phyloP scores from a whole-genome alignment of 306 rosid genomes.

The Cicer pinnatifidum region DNA sequence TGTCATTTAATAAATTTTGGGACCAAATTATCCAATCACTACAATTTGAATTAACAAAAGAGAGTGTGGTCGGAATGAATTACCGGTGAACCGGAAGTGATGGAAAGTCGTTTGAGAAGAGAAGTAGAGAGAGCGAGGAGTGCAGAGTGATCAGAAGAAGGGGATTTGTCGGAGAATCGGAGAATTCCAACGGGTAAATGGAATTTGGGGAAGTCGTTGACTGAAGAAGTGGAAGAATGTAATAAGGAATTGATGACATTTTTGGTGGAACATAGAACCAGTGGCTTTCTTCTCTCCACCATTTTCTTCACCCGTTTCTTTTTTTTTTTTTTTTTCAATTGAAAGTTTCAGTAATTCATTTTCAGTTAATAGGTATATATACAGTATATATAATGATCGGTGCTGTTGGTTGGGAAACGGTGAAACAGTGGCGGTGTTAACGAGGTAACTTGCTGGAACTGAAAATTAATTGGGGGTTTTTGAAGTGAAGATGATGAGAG shows the following conservation, averaged over 20 bases:
- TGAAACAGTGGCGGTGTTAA: neutral
- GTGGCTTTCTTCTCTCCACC: slow-evolving; percentile 85
- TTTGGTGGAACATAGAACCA: slow-evolving; percentile 75
- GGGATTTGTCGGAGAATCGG: slow-evolving; percentile 49
- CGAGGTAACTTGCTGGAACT: neutral
- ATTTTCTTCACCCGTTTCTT: slow-evolving; percentile 45
- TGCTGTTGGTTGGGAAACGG: no score
- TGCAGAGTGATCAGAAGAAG: slow-evolving; percentile 68
- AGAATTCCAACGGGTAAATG: slow-evolving; percentile 69
- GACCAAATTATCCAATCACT: neutral
- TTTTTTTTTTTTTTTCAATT: neutral
- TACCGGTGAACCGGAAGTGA: slow-evolving; percentile 47
- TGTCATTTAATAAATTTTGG: neutral
- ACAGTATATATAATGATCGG: neutral
- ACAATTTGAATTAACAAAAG: neutral
- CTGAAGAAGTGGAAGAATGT: slow-evolving; percentile 41
- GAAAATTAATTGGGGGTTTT: neutral
- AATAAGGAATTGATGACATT: slow-evolving; percentile 58
- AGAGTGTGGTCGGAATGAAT: neutral
- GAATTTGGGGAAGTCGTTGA: slow-evolving; percentile 31
- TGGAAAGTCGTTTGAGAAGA: slow-evolving; percentile 64
- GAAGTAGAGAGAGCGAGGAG: slow-evolving; percentile 69
- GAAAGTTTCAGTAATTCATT: neutral
- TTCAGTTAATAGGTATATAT: neutral
- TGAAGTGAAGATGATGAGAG: neutral